phyloP scores from a whole-genome alignment of 208 protist genomes.

The Giardia muris region DNA sequence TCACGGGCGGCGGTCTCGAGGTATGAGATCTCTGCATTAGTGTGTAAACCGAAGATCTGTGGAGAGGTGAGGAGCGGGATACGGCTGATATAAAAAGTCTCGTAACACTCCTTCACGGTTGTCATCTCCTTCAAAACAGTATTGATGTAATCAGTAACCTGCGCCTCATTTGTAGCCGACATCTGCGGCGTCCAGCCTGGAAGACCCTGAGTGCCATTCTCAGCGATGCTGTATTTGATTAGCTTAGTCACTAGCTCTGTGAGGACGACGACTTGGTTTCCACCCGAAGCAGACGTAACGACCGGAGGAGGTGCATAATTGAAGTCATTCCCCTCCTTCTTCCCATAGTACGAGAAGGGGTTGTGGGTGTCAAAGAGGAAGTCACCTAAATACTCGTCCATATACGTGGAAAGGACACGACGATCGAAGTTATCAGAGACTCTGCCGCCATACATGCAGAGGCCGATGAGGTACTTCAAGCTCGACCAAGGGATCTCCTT shows the following conservation, averaged over 20 bases:
- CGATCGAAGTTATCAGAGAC: constrained; percentile 89
- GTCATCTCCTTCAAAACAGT: neutral
- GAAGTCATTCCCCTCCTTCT: constrained; percentile 47
- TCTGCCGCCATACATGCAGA: constrained; percentile 94
- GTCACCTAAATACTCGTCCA: constrained; percentile 96
- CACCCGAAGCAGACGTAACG: constrained; percentile 49
- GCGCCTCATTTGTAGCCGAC: neutral
- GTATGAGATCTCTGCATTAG: constrained; percentile 92
- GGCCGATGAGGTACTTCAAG: constrained; percentile 89
- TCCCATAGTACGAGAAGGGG: constrained; percentile 80
- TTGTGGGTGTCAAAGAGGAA: constrained; percentile 96
- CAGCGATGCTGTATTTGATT: neutral
- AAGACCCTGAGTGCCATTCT: neutral
- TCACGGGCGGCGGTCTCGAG: constrained; percentile 67
- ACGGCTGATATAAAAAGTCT: constrained; percentile 61
- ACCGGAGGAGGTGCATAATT: constrained; percentile 68
- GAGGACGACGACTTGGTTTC: neutral
- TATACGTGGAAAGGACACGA: constrained; percentile 84
- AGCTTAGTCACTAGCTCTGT: neutral
- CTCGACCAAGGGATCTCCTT: constrained; percentile 83
- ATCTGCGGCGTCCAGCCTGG: neutral
- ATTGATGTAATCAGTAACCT: neutral
- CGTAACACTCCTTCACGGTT: constrained; percentile 50
- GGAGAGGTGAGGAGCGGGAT: constrained; percentile 75
- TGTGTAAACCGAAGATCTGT: constrained; percentile 89